phyloP scores from a whole-genome alignment of 2,329 filamentous ascomycete genomes.

The Ophiostoma piceae region DNA sequence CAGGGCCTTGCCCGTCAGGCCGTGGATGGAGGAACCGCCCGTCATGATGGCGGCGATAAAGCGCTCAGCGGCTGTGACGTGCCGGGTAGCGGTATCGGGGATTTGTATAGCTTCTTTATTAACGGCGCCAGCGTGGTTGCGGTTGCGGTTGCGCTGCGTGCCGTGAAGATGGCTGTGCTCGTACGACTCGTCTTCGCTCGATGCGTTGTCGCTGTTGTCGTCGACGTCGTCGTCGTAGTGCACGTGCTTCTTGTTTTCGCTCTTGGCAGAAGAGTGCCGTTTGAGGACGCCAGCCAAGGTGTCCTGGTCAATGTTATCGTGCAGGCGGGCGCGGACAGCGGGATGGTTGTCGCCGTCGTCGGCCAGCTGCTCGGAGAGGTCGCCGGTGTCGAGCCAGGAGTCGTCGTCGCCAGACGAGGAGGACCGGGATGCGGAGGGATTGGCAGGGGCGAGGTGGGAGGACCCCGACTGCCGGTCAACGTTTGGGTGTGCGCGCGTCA shows the following conservation, averaged over 20 bases:
- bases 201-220: slow-evolving; percentile 36
- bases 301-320: slow-evolving; percentile 60
- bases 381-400: slow-evolving; percentile 90
- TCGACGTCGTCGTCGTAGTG: slow-evolving; percentile 53
- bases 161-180: slow-evolving; percentile 23
- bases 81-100: slow-evolving; percentile 60
- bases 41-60: slow-evolving; percentile 82
- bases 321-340: slow-evolving; percentile 66
- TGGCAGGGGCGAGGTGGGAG: slow-evolving; percentile 38
- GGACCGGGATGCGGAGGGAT: slow-evolving; percentile 35
- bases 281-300: slow-evolving; percentile 48
- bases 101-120: slow-evolving; percentile 78
- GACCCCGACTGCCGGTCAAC: slow-evolving; percentile 38
- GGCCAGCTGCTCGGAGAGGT: slow-evolving; percentile 85
- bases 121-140: slow-evolving; percentile 41
- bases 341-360: slow-evolving; percentile 61
- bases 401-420: slow-evolving; percentile 39
- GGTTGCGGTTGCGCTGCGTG: slow-evolving; percentile 24
- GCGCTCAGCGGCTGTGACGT: slow-evolving; percentile 61
- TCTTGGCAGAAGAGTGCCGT: slow-evolving; percentile 30
- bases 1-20: slow-evolving; percentile 90
- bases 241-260: slow-evolving; percentile 54
- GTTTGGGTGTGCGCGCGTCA: slow-evolving; percentile 27
- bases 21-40: slow-evolving; percentile 72
- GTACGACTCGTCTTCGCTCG: slow-evolving; percentile 31